These are phyloP conservation scores for Plenodomus tracheiphilus DNA, from an alignment of 2,329 filamentous ascomycete genomes.

Conservation along the genomic window DNA sequence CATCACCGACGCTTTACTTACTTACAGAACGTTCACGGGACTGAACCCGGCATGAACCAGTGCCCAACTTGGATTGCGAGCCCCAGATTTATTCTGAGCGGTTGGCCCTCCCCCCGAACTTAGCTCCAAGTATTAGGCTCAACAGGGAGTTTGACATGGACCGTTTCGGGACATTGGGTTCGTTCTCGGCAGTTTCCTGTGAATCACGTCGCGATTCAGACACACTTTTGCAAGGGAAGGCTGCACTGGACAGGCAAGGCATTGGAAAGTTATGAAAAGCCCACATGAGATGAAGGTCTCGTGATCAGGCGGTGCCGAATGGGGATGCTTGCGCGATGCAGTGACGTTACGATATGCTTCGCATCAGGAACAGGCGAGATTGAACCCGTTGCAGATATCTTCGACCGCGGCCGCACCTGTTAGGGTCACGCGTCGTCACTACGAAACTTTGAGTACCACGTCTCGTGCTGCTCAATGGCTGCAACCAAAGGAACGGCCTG, in stretches of 20 bases:
- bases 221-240: background rate
- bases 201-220: background rate
- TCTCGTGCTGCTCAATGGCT: background rate
- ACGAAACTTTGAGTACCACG: background rate
- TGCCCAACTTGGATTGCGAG: background rate
- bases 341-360: background rate
- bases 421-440: background rate
- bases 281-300: background rate
- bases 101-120: background rate
- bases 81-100: background rate
- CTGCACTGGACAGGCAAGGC: background rate
- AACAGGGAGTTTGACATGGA: background rate
- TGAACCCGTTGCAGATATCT: background rate
- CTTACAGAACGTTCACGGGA: background rate
- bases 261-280: background rate
- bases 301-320: background rate
- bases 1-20: background rate
- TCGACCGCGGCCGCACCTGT: background rate
- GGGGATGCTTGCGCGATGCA: background rate
- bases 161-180: background rate
- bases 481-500: too few species aligned
- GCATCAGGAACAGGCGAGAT: background rate
- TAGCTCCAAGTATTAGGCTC: background rate
- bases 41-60: too few species aligned
- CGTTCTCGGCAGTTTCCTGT: background rate